phyloP scores from a whole-genome alignment of 805 yeast genomes.

The Cyberlindnera galapagoensis region DNA sequence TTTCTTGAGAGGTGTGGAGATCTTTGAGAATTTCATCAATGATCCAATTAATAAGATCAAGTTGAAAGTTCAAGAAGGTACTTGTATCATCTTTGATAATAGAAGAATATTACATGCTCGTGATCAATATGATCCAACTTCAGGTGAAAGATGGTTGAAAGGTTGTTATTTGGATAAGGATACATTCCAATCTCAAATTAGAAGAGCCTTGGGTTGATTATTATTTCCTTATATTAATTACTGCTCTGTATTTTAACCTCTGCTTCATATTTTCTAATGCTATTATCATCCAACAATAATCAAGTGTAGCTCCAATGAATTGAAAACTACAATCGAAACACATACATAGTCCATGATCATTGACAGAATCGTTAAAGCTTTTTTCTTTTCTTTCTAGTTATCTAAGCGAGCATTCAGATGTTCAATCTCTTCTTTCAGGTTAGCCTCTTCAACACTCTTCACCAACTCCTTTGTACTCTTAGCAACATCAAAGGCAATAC shows the following conservation, averaged over 20 bases:
- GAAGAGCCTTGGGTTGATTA: conserved; percentile 69
- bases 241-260: too few relatives aligned
- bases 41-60: conserved; percentile 48
- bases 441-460: conserved; percentile 92
- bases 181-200: conserved; percentile 54
- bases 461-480: conserved; percentile 94
- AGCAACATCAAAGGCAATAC: conserved; percentile 93
- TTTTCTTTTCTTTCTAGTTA: too few relatives aligned
- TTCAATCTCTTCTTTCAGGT: conserved; percentile 78
- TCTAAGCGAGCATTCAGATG: conserved; percentile 58
- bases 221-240: conserved; percentile 86
- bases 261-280: too few relatives aligned
- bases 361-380: too few relatives aligned
- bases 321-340: too few relatives aligned
- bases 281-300: too few relatives aligned
- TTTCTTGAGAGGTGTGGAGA: conserved; percentile 49
- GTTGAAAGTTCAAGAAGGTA: conserved; percentile 48
- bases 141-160: conserved; percentile 60
- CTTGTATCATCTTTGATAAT: conserved; percentile 65
- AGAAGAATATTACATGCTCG: conserved; percentile 68
- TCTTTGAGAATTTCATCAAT: conserved; percentile 55
- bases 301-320: too few relatives aligned
- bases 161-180: conserved; percentile 74
- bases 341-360: too few relatives aligned
- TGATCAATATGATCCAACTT: conserved; percentile 36